Evolutionary conservation across 345 rosid genomes (phyloP), one percentile per base, ranked within the genome.

Genomic region (Rhodamnia rubescens): DNA sequence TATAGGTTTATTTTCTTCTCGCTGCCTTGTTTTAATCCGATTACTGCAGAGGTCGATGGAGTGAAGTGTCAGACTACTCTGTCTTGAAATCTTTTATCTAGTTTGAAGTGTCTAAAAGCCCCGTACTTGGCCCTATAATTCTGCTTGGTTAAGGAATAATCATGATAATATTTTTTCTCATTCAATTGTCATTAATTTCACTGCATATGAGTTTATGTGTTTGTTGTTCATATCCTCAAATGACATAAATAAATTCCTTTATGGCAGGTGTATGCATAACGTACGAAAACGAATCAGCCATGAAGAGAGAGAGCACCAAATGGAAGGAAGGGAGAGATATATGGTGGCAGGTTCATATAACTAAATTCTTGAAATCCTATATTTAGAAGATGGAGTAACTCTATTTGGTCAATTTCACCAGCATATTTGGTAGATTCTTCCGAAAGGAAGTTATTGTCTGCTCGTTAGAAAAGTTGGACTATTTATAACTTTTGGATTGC

Each of bases 251-350:
- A 40, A 36, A 49, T 85, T 86, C n/a, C 85, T 83, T 83, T 87
- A 58, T 84, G 69, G 78, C 91, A 96, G 99, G 83, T 88, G 85
- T 92, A 83, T 95, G 99, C 91, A 90, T 96, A 87, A 95, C 95
- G 29, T 93, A 94, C 83, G 98, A 95, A 83, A 97, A 97, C 84
- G 86, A 90, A 85, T 92, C 89, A 1, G 98, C 98, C 58, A 83
- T 91, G 91, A 92, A 90, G 85, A 94, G 95, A 88, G 94, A 97
- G 90, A 85, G 82, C 86, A 97, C 99, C 74, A 94, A 92, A 88
- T 97, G 98, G 99, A 89, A 92, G 86, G 93, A 92, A 55, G 95
- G 95, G 92, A 92, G 97, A 91, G 98, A 97, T 87, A 88, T 92
- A 82, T 97, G 98, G 99, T 97, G 99, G 98, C 95, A 95, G 98